Base-by-base conservation (phyloP, 148 eudicot genomes). In the Vaccinium myrtillus region DNA sequence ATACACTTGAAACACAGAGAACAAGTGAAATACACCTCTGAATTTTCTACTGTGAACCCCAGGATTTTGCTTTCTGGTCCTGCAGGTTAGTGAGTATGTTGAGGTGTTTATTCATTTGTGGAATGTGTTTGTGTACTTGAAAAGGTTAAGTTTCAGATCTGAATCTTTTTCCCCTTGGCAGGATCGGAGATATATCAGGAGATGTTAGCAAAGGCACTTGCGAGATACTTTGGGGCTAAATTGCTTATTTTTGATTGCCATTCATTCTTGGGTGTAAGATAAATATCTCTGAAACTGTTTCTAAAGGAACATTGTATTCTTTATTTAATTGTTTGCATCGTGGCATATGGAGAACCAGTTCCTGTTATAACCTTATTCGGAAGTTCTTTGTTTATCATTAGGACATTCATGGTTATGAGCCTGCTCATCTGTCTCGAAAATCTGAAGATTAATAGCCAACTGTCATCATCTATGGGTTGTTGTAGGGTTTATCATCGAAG, bases 141-240 rank as follows among this genome's bases (percentile, higher is more conserved):
- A 69, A 32, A 63, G 23, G 56, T 25, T 65, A 51, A 80, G 75
- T 11, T 76, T 82, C 54, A n/a, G 21, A 36, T 86, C 49, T 82
- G 75, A 77, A 82, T 56, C 36, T 84, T 15, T 71, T 53, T 81
- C 50, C 55, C 75, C 46, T 71, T 86, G 85, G 75, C 89, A 96
- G 99, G 98, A 56, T 94, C 99, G 78, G 99, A 96, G 81, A 96
- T 96, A 86, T 96, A 96, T 85, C 99, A 96, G 86, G 98, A 96
- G 89, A 94, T 92, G 93, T 87, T 96, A 87, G 94, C 88, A 16
- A 96, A 93, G 89, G 99, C 97, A 76, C 94, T 96, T 75, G 98
- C 99, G 48, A 91, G 90, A 65, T 90, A 89, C 89, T 96, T 91
- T 85, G 95, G 91, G 80, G 99, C 99, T 27, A 96, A 94, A 88